Conservation (phyloP, 257 asterid genomes). For the Capsicum chinense region DNA sequence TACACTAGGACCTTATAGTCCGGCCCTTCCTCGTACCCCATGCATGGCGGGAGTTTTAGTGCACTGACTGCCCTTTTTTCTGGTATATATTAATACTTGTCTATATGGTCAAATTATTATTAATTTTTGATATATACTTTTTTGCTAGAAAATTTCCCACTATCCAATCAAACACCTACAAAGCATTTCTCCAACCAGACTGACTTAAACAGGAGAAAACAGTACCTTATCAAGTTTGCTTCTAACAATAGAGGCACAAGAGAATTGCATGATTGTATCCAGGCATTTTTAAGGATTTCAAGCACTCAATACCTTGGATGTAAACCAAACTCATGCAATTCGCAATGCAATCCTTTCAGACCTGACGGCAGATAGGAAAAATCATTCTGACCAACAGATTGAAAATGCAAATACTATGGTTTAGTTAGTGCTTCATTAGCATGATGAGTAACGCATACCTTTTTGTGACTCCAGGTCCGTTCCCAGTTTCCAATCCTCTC, state of each 20-base stretch:
- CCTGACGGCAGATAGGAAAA: slow-evolving; percentile 40
- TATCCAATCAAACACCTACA: neutral
- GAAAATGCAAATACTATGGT: too few relatives aligned
- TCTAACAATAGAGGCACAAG: slow-evolving; percentile 25
- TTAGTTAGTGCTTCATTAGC: too few relatives aligned
- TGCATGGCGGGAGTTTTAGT: too few relatives aligned
- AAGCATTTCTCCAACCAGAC: neutral
- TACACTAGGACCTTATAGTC: too few relatives aligned
- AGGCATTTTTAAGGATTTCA: slow-evolving; percentile 38
- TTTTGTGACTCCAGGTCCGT: too few relatives aligned
- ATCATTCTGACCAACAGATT: slow-evolving; percentile 28
- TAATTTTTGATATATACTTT: neutral
- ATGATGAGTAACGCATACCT: too few relatives aligned
- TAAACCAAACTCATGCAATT: slow-evolving; percentile 40
- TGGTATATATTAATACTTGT: too few relatives aligned
- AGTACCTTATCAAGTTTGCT: slow-evolving; percentile 38
- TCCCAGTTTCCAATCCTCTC: too few relatives aligned
- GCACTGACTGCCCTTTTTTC: too few relatives aligned
- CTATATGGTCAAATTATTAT: neutral
- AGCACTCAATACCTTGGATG: slow-evolving; percentile 40
- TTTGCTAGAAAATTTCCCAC: neutral
- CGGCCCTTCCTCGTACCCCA: too few relatives aligned
- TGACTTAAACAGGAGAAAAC: neutral
- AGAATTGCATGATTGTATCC: slow-evolving; percentile 24
- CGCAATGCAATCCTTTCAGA: slow-evolving; percentile 35